These are phyloP conservation scores for Chamaecrista fasciculata DNA, from an alignment of 306 rosid species.

Conservation along the genomic window DNA sequence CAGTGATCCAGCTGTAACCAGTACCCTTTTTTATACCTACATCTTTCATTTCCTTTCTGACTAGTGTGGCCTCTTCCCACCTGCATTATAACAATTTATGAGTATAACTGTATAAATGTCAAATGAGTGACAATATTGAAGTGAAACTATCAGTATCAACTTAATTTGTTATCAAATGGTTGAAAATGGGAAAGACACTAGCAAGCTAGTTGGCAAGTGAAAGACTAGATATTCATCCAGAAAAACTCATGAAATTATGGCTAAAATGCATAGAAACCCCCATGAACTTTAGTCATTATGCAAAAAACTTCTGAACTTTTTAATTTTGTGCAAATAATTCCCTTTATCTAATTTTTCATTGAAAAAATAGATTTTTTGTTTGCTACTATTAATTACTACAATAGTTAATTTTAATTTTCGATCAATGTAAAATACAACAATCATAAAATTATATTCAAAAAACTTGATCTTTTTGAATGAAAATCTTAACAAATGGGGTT, in stretches of 20 bases:
- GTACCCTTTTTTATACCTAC: constrained; percentile 72
- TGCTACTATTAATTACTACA: too few relatives aligned
- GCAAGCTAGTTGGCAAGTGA: background rate
- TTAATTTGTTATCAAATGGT: constrained; percentile 6
- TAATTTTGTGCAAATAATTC: too few relatives aligned
- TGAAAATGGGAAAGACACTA: constrained; percentile 1
- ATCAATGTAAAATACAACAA: too few relatives aligned
- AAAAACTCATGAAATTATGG: background rate
- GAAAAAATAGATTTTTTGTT: too few relatives aligned
- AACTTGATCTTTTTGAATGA: too few relatives aligned
- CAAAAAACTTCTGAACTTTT: too few relatives aligned
- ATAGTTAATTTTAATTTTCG: too few relatives aligned
- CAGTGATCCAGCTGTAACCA: constrained; percentile 79
- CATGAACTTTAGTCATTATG: too few relatives aligned
- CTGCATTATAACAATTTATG: constrained; percentile 47
- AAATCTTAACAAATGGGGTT: too few relatives aligned
- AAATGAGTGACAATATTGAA: constrained; percentile 15
- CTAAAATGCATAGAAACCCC: too few relatives aligned
- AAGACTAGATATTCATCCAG: background rate
- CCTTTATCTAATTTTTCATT: too few relatives aligned
- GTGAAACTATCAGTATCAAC: background rate
- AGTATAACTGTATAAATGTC: background rate
- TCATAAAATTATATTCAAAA: too few relatives aligned
- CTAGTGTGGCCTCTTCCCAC: constrained; percentile 87
- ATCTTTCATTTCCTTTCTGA: constrained; percentile 77